Evolutionary conservation across 192 early-diverging fungal species (phyloP).

Genomic region (Backusella australiensis): DNA sequence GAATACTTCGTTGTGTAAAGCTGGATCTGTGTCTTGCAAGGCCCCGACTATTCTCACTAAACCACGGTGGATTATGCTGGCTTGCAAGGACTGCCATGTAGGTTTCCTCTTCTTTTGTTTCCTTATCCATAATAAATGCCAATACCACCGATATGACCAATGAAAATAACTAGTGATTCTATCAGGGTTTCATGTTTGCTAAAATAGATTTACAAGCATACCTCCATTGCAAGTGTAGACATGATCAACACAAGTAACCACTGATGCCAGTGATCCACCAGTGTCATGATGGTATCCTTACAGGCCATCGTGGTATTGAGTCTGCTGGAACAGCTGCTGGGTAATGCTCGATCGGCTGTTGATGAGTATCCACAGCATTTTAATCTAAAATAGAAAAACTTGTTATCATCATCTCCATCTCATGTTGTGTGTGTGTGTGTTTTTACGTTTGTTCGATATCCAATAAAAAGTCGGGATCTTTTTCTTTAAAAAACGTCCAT

Average conservation of each 20-base stretch:
- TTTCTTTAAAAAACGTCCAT: conserved; percentile 20
- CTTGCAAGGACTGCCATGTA: conserved; percentile 13
- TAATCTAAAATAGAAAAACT: background rate
- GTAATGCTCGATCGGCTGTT: conserved; percentile 6
- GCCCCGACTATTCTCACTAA: background rate
- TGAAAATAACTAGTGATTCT: background rate
- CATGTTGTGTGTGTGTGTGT: too few species aligned
- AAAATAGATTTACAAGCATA: background rate
- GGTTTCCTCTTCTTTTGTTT: conserved; percentile 17
- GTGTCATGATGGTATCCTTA: background rate
- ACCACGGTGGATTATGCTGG: conserved; percentile 7
- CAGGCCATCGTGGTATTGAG: background rate
- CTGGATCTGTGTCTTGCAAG: conserved; percentile 11
- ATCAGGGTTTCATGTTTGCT: background rate
- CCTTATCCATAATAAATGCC: conserved; percentile 11
- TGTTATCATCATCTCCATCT: background rate
- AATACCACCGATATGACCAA: conserved; percentile 11
- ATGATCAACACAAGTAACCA: conserved; percentile 4
- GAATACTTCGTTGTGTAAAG: conserved; percentile 4
- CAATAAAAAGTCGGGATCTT: conserved; percentile 15
- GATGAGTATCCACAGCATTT: conserved; percentile 24
- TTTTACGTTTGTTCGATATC: conserved; percentile 20
- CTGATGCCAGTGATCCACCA: conserved; percentile 11
- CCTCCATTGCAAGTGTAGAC: conserved; percentile 1
- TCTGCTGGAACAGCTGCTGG: background rate